phyloP scores from a whole-genome alignment of 768 basidiomycete genomes.

The Naganishia onofrii region DNA sequence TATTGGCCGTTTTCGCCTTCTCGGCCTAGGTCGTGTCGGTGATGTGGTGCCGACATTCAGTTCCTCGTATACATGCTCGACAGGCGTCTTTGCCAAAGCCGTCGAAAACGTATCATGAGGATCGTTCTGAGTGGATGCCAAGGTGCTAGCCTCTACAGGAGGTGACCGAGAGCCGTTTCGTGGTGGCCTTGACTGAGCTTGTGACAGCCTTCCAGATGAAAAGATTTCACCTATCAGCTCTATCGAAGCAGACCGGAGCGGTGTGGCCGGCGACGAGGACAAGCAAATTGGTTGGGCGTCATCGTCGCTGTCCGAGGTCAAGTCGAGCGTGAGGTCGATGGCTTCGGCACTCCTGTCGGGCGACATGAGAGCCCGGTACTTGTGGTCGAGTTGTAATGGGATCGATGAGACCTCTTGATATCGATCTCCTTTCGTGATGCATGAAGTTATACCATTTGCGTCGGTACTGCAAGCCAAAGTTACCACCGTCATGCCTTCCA shows the following conservation, averaged over 20 bases:
- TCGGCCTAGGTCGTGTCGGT: conserved; percentile 8
- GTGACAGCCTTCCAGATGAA: neutral
- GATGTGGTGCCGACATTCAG: neutral
- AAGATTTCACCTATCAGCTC: conserved; percentile 1
- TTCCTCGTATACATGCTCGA: neutral
- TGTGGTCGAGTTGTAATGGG: neutral
- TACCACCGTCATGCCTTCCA: neutral
- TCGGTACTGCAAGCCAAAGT: neutral
- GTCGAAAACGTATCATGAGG: neutral
- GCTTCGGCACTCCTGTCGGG: conserved; percentile 9
- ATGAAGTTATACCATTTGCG: conserved; percentile 6
- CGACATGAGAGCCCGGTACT: conserved; percentile 1
- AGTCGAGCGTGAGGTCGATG: conserved; percentile 9
- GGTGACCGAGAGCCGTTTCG: neutral
- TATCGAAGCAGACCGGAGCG: neutral
- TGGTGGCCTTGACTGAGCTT: neutral
- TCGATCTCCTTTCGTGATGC: neutral
- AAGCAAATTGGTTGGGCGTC: neutral
- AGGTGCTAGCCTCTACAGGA: neutral
- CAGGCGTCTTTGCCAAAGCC: neutral
- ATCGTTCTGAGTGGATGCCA: neutral
- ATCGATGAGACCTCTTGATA: neutral
- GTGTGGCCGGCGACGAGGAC: neutral
- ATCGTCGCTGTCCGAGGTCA: conserved; percentile 12
- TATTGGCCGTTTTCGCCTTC: neutral